Conservation (phyloP, 345 rosid genomes). For the Hevea brasiliensis region DNA sequence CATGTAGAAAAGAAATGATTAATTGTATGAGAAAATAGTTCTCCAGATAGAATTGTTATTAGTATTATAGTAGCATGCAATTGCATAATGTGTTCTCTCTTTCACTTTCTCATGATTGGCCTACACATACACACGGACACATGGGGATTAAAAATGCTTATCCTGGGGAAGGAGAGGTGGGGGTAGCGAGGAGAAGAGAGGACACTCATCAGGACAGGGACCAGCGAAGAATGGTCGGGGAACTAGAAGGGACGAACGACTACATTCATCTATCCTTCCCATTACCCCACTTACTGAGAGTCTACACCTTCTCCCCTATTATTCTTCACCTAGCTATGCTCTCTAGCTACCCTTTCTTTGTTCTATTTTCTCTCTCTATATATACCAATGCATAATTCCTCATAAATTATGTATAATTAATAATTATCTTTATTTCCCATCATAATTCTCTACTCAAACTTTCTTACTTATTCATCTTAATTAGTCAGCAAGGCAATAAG, state of each 20-base stretch:
- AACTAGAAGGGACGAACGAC: constrained; percentile 9
- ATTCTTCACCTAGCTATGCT: not conserved
- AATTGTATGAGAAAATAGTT: too few species aligned
- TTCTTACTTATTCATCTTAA: too few species aligned
- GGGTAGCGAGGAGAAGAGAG: not conserved
- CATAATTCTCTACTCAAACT: too few species aligned
- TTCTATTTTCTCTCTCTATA: not conserved
- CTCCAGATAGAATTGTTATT: too few species aligned
- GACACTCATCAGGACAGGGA: not conserved
- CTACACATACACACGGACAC: constrained; percentile 9
- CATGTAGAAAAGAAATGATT: too few species aligned
- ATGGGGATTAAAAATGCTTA: not conserved
- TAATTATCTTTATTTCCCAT: too few species aligned
- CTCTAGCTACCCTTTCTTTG: not conserved
- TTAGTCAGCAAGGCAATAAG: too few species aligned
- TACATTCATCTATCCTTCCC: not conserved
- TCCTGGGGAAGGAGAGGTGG: not conserved
- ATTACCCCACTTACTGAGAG: not conserved
- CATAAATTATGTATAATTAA: too few species aligned
- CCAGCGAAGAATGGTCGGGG: constrained; percentile 11
- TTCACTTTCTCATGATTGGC: not conserved
- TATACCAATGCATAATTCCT: too few species aligned
- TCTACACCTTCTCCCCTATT: not conserved
- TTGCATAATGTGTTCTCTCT: too few species aligned
- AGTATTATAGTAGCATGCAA: too few species aligned